Evolutionary conservation across 2,329 filamentous ascomycete genomes (phyloP).

Genomic region (Arthrobotrys iridis): DNA sequence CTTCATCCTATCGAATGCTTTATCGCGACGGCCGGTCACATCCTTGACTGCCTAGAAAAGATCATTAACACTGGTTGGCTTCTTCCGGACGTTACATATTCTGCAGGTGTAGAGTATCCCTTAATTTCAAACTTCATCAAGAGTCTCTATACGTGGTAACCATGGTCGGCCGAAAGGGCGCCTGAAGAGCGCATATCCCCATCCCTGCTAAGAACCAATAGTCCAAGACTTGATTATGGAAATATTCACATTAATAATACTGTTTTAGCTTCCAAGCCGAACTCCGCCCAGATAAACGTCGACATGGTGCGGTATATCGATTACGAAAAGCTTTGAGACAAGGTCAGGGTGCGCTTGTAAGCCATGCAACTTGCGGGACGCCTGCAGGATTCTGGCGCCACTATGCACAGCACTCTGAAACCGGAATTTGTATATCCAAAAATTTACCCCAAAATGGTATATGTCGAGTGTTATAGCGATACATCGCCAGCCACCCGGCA

Average conservation of each 20-base stretch:
- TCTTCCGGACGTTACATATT: constrained; percentile 1
- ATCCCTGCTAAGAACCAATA: background rate
- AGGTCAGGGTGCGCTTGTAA: background rate
- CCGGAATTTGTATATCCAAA: background rate
- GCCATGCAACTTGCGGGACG: background rate
- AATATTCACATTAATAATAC: background rate
- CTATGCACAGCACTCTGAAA: background rate
- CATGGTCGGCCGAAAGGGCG: constrained; percentile 20
- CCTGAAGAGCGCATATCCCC: background rate
- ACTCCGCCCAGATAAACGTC: background rate
- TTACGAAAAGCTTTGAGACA: background rate
- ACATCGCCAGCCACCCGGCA: background rate
- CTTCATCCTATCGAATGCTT: background rate
- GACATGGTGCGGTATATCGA: constrained; percentile 9
- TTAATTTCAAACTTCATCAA: constrained; percentile 4
- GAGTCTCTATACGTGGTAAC: no score
- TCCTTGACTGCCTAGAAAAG: constrained; percentile 9
- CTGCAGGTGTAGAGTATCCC: constrained; percentile 2
- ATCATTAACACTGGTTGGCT: background rate
- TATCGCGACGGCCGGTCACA: background rate
- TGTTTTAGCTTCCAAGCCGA: background rate
- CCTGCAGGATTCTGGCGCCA: background rate
- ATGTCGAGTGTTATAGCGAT: background rate
- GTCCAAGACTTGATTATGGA: background rate
- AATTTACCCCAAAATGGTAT: background rate